Base-by-base conservation (phyloP, 192 early-diverging fungal genomes). In the Cladochytrium replicatum region DNA sequence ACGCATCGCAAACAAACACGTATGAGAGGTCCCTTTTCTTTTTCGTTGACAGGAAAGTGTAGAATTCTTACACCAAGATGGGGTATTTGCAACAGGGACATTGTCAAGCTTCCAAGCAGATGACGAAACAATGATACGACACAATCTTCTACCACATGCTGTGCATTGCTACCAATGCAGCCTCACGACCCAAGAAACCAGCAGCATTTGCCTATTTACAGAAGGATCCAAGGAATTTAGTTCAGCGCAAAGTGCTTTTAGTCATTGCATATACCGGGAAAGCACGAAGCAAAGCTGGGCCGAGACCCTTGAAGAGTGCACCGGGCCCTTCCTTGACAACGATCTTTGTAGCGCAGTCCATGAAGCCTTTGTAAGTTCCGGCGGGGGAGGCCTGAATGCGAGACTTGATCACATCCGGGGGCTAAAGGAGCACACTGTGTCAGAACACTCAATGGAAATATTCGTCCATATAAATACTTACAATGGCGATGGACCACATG, bases 401-500 rank as follows among this genome's bases (percentile, higher is more conserved):
- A 15, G 77, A 82, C 63, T 86, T 86, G 54, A 86, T 53, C 11
- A 82, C 80, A 67, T 86, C 84, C 40, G 78, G 78, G 13, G 83
- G 83, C 54, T 55, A 21, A 4, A 6, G 8, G 13, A n/a, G 30
- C 2, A 54, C 1, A 31, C n/a, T n/a, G n/a, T n/a, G n/a, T n/a
- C n/a, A n/a, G n/a, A n/a, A n/a, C n/a, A n/a, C n/a, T 24, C 4
- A 48, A 8, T 11, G 4, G 5, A 21, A 24, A 8, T 5, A 50
- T 4, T 13, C 4, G 5, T 4, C 22, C 23, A n/a, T n/a, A n/a
- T n/a, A n/a, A n/a, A n/a, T 13, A 22, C 54, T 2, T 54, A 55
- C 54, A 56, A 85, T 83, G 24, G 78, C 80, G 63, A 85, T 77
- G 46, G 69, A 60, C 89, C 89, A 93, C 85, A 87, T 93, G 49